Base-by-base conservation (phyloP, 768 basidiomycete species). In the Sutorius australiensis region DNA sequence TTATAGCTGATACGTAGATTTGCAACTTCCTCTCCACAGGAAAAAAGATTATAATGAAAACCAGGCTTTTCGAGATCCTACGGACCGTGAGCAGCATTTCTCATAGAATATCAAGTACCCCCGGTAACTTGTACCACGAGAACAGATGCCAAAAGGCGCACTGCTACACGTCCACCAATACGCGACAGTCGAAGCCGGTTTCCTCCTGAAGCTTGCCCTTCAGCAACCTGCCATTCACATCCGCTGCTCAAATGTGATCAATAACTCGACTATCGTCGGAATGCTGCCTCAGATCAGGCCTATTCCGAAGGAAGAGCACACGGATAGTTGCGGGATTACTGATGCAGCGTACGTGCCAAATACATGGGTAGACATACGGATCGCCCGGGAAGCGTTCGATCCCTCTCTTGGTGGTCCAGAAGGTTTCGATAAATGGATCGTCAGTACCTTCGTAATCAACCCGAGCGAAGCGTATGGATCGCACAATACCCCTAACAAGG, bases 141-240 rank as follows among this genome's bases (percentile, higher is more conserved):
- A 21, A 27, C 39, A 73, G 73, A 76, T 79, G 75, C 79, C 77
- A 11, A 80, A 78, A 61, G 78, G 79, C 11, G 75, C 67, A 1
- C 57, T 80, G 12, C 60, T 80, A 2, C 77, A 79, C 49, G 71
- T 67, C 1, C 77, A 79, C 54, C 67, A 77, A 19, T 67, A 77
- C 38, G 76, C 73, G 17, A 73, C 71, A 6, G 75, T 74, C 5
- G 73, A 74, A 44, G 67, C 64, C 1, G 46, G 57, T 24, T 56
- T 67, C 37, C 61, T 79, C 17, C 63, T 77, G 10, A 30, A 62
- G 10, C 63, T 72, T n/a, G 75, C 76, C 6, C 56, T 75, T 17
- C 51, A 68, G 31, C 69, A 76, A 19, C 66, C 73, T 6, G 65
- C 66, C 4, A 62, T 79, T 36, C 76, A 79, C 57, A 66, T 80